phyloP scores from a whole-genome alignment of 495 filamentous ascomycete species.

The Daldinia caldariorum region DNA sequence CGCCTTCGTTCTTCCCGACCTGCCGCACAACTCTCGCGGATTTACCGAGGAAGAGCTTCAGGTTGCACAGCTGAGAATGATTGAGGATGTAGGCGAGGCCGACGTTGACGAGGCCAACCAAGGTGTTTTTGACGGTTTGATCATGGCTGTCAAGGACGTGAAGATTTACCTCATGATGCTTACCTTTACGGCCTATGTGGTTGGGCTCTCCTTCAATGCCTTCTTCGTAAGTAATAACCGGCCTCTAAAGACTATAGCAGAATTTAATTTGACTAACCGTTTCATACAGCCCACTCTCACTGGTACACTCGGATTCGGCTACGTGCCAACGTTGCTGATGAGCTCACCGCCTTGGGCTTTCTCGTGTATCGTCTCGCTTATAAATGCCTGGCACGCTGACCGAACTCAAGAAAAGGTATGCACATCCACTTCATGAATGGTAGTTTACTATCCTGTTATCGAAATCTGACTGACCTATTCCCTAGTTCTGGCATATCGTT shows the following conservation, averaged over 20 bases:
- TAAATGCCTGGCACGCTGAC: slow-evolving; percentile 81
- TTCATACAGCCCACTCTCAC: slow-evolving; percentile 82
- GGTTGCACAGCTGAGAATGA: slow-evolving; percentile 73
- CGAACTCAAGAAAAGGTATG: slow-evolving; percentile 69
- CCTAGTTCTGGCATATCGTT: slow-evolving; percentile 74
- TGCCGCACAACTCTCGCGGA: slow-evolving; percentile 75
- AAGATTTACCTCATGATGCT: slow-evolving; percentile 69
- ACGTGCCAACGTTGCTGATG: slow-evolving; percentile 76
- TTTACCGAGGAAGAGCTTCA: slow-evolving; percentile 73
- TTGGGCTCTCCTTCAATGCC: slow-evolving; percentile 59
- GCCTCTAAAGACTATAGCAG: slow-evolving; percentile 64
- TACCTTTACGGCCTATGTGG: slow-evolving; percentile 54
- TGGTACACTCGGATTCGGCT: slow-evolving; percentile 72
- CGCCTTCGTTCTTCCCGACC: slow-evolving; percentile 74
- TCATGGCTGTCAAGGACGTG: slow-evolving; percentile 74
- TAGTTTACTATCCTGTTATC: background rate
- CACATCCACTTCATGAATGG: background rate
- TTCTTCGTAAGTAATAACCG: slow-evolving; percentile 61
- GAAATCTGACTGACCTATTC: slow-evolving; percentile 5
- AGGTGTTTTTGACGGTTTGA: slow-evolving; percentile 69
- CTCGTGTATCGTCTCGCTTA: slow-evolving; percentile 72
- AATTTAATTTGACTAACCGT: slow-evolving; percentile 61
- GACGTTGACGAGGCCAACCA: slow-evolving; percentile 70
- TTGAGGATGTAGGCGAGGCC: slow-evolving; percentile 79
- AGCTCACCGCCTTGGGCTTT: slow-evolving; percentile 78